A percentile compares a stretch with the other conserved stretches of the same genome.
Conservation (phyloP, 1,284 basidiomycete genomes). For the Pascua guehoae region DNA sequence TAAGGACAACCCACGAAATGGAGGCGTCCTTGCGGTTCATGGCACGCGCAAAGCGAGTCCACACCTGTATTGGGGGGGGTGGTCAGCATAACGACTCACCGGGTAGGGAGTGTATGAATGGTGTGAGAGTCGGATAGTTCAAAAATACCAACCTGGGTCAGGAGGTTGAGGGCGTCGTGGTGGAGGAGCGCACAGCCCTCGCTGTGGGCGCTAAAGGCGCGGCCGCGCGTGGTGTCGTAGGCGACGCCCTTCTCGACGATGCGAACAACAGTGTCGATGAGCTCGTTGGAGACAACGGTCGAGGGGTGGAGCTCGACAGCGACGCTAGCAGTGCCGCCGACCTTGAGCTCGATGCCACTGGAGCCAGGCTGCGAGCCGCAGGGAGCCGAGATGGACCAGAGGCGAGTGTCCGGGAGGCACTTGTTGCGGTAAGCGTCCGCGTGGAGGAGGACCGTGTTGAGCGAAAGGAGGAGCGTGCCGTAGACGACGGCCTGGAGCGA, state of each 20-base stretch:
- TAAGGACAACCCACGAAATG: constrained; percentile 13
- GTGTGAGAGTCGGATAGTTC: neutral
- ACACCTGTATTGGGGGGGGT: constrained; percentile 5
- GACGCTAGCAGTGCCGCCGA: constrained; percentile 12
- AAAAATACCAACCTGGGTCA: constrained; percentile 8
- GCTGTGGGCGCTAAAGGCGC: constrained; percentile 5
- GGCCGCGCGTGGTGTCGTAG: constrained; percentile 11
- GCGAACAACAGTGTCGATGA: constrained; percentile 14
- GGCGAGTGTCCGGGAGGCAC: constrained; percentile 10
- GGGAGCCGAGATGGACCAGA: constrained; percentile 10
- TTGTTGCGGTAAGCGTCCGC: constrained; percentile 14
- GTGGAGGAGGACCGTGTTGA: constrained; percentile 14
- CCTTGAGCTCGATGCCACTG: constrained; percentile 9
- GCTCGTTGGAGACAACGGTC: constrained; percentile 15
- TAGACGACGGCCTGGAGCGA: constrained; percentile 16
- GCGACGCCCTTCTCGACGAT: constrained; percentile 6
- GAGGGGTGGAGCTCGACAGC: constrained; percentile 18
- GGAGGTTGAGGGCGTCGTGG: constrained; percentile 14
- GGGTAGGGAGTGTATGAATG: neutral
- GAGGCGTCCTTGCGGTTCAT: constrained; percentile 4
- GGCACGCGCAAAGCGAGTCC: constrained; percentile 16
- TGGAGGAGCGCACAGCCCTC: constrained; percentile 10
- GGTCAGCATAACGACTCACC: neutral
- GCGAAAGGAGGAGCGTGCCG: constrained; percentile 10
- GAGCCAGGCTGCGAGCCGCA: neutral